Base-by-base conservation (phyloP, 2,329 filamentous ascomycete species). In the Apiospora rasikravindrae region DNA sequence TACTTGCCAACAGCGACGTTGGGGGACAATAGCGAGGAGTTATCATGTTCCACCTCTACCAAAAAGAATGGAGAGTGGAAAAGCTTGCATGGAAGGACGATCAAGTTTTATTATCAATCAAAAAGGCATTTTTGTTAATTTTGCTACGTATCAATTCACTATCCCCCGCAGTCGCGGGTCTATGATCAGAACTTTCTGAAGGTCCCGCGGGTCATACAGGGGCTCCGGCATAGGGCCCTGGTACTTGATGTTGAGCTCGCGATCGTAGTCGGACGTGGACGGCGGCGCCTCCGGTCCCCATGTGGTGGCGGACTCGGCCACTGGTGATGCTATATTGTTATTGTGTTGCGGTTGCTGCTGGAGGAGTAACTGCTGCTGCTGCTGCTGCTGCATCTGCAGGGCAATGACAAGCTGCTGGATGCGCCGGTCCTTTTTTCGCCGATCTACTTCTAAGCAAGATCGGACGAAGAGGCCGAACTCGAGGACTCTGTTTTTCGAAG, bases 381-480 rank as follows among this genome's bases (percentile, higher is more conserved):
- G 57, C 57, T 61, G 53, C 16, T 61, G 53, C 40, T 74, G 75
- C 26, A 73, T 42, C 22, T 76, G 76, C 10, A 77, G 72, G 2
- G 75, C 76, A 13, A 73, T 66, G 0, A 77, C 72, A 42, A 77
- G 73, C 64, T 74, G 45, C 61, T 75, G 75, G 14, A 76, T 53
- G 26, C 75, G 73, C 16, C 70, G 69, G 69, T 76, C 73, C 70
- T 74, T 76, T 67, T 75, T 76, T 40, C 66, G 67, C 40, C 75
- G 73, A 49, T 77, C 75, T n/a, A 75, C 71, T 26, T 80, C 78
- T 13, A 78, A 64, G 67, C 78, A 80, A 70, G 77, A 77, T 37
- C 78, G 77, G 19, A 79, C 70, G 69, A 78, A 80, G 40, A 80
- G 74, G 67, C 75, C 68, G 42, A 78, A 76, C 47, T 76, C 77